Evolutionary conservation across 1,284 basidiomycete genomes (phyloP).

Genomic region (Naganishia sp.): DNA sequence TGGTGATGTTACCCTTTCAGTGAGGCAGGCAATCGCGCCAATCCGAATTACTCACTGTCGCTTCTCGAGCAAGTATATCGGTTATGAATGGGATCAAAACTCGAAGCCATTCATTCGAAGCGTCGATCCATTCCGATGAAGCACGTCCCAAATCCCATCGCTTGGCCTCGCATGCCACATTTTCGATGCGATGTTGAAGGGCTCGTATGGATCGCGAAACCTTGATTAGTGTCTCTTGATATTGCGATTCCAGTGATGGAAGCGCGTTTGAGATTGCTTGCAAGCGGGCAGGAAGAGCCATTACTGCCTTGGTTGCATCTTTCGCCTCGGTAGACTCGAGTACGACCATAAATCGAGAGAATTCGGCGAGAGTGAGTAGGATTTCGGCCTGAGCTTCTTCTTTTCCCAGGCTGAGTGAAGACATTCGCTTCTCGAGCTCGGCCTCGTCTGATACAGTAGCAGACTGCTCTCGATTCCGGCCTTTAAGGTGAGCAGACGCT

Average conservation of each 20-base stretch:
- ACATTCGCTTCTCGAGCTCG: constrained; percentile 29
- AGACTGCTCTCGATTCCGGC: background rate
- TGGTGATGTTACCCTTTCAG: background rate
- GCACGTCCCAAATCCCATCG: background rate
- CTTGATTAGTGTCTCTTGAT: constrained; percentile 2
- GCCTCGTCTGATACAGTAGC: no score
- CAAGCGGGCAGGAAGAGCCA: background rate
- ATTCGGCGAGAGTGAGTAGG: background rate
- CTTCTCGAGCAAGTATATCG: constrained; percentile 21
- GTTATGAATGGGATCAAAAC: constrained; percentile 9
- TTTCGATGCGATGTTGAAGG: constrained; percentile 12
- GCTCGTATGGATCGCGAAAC: constrained; percentile 2
- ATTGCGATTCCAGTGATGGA: background rate
- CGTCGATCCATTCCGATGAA: background rate
- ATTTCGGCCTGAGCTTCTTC: constrained; percentile 2
- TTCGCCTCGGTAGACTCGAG: background rate
- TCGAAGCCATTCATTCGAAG: constrained; percentile 3
- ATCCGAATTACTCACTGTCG: constrained; percentile 13
- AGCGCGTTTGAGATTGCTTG: background rate
- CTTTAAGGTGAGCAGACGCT: constrained; percentile 34
- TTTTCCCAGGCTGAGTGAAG: constrained; percentile 10
- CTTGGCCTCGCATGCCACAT: background rate
- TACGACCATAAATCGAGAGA: constrained; percentile 3
- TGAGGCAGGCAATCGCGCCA: constrained; percentile 25
- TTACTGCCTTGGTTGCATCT: no score